A percentile compares a stretch with the other conserved stretches of the same genome.
Conservation (phyloP, 306 rosid species). For the Castanopsis chinensis region DNA sequence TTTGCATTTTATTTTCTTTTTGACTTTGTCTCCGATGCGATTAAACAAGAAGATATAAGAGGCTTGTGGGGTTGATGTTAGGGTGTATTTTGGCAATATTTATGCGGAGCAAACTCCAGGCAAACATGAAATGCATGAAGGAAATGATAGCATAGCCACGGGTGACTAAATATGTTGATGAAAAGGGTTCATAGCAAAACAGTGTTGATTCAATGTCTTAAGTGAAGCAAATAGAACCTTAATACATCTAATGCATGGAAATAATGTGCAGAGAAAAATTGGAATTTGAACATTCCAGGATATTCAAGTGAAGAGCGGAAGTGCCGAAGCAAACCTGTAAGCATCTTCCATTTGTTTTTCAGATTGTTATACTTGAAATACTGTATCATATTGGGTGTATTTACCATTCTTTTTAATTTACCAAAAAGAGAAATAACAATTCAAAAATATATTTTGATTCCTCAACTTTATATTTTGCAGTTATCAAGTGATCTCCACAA, state of each 20-base stretch:
- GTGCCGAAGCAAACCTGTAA: constrained; percentile 63
- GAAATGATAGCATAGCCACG: neutral
- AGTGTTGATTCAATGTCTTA: neutral
- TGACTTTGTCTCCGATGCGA: neutral
- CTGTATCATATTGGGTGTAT: neutral
- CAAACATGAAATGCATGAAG: neutral
- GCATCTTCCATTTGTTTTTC: constrained; percentile 19
- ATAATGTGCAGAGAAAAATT: constrained; percentile 76
- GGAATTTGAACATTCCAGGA: constrained; percentile 80
- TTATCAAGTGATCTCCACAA: constrained; percentile 64
- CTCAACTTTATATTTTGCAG: constrained; percentile 48
- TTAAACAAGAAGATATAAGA: neutral
- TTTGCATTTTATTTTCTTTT: neutral
- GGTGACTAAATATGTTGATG: neutral
- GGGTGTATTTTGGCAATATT: neutral
- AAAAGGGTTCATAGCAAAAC: neutral
- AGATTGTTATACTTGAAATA: neutral
- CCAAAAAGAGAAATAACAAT: neutral
- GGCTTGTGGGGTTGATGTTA: neutral
- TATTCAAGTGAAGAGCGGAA: constrained; percentile 87
- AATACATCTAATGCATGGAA: constrained; percentile 18
- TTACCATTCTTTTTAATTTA: no score
- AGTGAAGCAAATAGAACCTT: neutral
- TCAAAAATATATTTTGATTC: constrained; percentile 17
- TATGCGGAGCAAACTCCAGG: neutral